Percentiles rank a stretch among this genome's conserved stretches.
Evolutionary conservation across 805 yeast genomes (phyloP).

Genomic region (Torulaspora gathmanii): DNA sequence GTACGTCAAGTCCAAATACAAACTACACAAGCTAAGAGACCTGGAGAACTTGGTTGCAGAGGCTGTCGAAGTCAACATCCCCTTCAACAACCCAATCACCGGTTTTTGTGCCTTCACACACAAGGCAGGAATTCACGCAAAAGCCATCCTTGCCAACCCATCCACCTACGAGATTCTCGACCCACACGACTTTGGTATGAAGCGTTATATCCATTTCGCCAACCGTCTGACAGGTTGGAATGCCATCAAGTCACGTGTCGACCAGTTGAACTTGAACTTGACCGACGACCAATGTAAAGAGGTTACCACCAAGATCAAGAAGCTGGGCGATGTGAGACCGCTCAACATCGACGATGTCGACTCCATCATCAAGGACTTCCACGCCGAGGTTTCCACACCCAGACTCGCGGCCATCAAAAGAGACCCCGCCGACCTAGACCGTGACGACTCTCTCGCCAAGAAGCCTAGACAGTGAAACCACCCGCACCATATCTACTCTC

Average conservation of each 20-base stretch:
- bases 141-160: constrained; percentile 97
- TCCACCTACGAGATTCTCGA: constrained; percentile 96
- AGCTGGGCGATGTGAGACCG: constrained; percentile 91
- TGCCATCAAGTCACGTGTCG: constrained; percentile 97
- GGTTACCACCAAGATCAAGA: constrained; percentile 88
- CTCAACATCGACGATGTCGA: constrained; percentile 96
- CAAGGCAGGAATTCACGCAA: constrained; percentile 99
- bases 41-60: constrained; percentile 94
- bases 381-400: constrained; percentile 66
- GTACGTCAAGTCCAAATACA: constrained; percentile 89
- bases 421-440: constrained; percentile 21
- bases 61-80: constrained; percentile 93
- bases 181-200: constrained; percentile 92
- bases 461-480: constrained; percentile 24
- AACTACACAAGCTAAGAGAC: constrained; percentile 92
- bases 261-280: constrained; percentile 84
- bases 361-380: constrained; percentile 91
- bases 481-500: not conserved
- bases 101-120: constrained; percentile 99
- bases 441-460: constrained; percentile 34
- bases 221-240: constrained; percentile 99
- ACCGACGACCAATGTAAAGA: constrained; percentile 93
- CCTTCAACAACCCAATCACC: constrained; percentile 97
- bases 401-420: constrained; percentile 33
- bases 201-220: constrained; percentile 96